Evolutionary conservation across 192 early-diverging fungal species (phyloP).

Genomic region (Podila verticillata): DNA sequence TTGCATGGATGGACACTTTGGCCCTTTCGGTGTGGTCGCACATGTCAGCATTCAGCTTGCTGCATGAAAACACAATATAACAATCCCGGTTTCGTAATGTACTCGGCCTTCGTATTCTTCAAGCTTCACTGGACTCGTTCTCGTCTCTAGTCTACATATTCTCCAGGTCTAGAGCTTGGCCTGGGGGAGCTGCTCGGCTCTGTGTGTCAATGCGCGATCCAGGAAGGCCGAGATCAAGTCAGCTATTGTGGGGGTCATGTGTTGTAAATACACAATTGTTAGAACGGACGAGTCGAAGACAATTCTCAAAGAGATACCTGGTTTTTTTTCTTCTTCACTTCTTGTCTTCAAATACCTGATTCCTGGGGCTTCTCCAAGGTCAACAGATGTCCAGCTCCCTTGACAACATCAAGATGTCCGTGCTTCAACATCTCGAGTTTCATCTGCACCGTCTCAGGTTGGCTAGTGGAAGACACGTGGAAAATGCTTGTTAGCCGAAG

Average conservation of each 20-base stretch:
- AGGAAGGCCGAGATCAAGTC: conserved; percentile 24
- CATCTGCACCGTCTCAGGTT: conserved; percentile 22
- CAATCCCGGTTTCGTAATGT: too few species aligned
- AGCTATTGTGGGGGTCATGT: background rate
- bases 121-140: too few species aligned
- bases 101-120: too few species aligned
- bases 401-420: conserved; percentile 27
- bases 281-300: too few species aligned
- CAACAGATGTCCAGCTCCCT: conserved; percentile 52
- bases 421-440: conserved; percentile 14
- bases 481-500: background rate
- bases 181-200: background rate
- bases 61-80: too few species aligned
- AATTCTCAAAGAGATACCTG: too few species aligned
- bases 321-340: too few species aligned
- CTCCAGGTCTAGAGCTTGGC: conserved; percentile 12
- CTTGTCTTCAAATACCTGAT: conserved; percentile 32
- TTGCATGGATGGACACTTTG: too few species aligned
- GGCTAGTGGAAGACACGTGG: background rate
- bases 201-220: background rate
- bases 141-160: too few species aligned
- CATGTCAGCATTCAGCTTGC: too few species aligned
- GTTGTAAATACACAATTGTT: too few species aligned
- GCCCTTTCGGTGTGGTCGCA: too few species aligned
- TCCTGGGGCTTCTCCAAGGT: conserved; percentile 53